Conservation (phyloP, 148 eudicot genomes). For the Diospyros lotus region DNA sequence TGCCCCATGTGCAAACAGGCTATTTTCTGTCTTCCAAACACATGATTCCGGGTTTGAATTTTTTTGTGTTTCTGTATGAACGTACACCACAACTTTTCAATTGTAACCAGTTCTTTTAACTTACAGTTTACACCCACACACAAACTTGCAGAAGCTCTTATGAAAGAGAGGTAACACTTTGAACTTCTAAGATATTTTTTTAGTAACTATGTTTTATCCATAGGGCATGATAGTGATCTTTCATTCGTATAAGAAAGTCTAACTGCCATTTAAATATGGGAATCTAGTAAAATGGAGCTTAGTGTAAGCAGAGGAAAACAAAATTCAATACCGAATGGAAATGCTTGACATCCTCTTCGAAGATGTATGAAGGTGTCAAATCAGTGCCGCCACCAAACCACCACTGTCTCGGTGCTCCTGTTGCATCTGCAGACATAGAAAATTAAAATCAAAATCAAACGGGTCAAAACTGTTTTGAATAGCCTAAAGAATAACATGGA, state of each 20-base stretch:
- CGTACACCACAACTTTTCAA: background rate
- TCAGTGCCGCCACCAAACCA: constrained; percentile 99
- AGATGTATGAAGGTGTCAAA: constrained; percentile 89
- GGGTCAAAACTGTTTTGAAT: background rate
- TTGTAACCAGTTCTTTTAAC: background rate
- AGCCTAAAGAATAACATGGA: background rate
- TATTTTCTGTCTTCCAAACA: no score
- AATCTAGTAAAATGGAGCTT: background rate
- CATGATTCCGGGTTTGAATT: background rate
- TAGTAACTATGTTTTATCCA: background rate
- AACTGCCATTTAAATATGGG: background rate
- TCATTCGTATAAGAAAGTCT: background rate
- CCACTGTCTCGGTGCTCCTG: constrained; percentile 98
- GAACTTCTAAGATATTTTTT: background rate
- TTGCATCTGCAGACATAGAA: constrained; percentile 51
- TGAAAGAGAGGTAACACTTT: background rate
- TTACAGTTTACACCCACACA: background rate
- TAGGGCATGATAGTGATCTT: background rate
- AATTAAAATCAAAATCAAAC: background rate
- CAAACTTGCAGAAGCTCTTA: background rate
- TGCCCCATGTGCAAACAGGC: no score
- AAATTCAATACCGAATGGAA: constrained; percentile 64
- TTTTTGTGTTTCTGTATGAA: background rate
- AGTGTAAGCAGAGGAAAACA: background rate
- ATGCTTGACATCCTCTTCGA: constrained; percentile 96